Conservation (phyloP, 257 asterid genomes). For the Mentha longifolia region DNA sequence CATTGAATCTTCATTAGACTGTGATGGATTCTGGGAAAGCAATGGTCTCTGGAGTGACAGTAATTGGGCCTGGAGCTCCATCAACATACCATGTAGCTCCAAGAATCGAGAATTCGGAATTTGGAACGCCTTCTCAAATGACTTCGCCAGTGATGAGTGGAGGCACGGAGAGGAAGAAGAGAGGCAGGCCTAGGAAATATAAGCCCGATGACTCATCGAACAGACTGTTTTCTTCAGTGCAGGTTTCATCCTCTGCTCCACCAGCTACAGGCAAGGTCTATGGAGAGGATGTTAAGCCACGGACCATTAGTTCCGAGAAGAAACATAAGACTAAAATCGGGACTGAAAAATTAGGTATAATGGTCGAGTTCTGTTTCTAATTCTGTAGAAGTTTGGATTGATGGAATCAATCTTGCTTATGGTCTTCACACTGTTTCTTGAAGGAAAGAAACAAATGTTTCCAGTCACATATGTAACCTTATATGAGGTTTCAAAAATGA, state of each 20-base stretch:
- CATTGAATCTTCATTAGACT: conserved; percentile 17
- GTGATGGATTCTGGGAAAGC: conserved; percentile 73
- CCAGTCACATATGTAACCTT: background rate
- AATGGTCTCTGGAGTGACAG: conserved; percentile 57
- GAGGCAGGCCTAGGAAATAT: conserved; percentile 95
- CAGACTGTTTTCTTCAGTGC: conserved; percentile 51
- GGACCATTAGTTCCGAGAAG: conserved; percentile 55
- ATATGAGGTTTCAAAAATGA: background rate
- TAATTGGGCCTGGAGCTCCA: conserved; percentile 61
- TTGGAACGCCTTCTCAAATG: conserved; percentile 35
- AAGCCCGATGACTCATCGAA: conserved; percentile 56
- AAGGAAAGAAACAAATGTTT: background rate
- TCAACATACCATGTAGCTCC: conserved; percentile 64
- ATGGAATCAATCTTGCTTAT: background rate
- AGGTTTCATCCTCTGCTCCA: conserved; percentile 54
- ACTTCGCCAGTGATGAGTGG: conserved; percentile 33
- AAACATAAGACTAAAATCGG: conserved; percentile 65
- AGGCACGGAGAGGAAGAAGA: conserved; percentile 77
- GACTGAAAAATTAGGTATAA: conserved; percentile 68
- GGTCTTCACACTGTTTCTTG: background rate
- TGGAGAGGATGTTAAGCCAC: conserved; percentile 44
- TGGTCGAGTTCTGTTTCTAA: background rate
- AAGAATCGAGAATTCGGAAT: conserved; percentile 49
- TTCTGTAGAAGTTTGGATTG: background rate
- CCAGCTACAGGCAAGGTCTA: conserved; percentile 49